Conservation (phyloP, 2,329 filamentous ascomycete genomes). For the Monosporascus sp. region DNA sequence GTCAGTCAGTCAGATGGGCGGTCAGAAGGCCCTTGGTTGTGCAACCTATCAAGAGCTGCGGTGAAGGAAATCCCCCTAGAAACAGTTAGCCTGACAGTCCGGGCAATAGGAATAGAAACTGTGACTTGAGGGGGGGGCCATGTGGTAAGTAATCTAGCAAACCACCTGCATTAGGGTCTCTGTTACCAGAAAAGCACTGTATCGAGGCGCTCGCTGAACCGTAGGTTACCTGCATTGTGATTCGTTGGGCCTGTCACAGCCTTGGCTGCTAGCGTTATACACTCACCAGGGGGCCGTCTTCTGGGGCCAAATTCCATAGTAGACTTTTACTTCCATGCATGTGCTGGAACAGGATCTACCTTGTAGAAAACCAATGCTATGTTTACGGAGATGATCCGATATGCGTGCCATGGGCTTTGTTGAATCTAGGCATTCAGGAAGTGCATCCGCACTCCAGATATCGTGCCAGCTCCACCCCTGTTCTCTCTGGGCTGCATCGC, state of each 20-base stretch:
- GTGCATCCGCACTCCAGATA: no score
- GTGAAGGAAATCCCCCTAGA: neutral
- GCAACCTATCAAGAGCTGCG: neutral
- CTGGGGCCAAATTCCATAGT: neutral
- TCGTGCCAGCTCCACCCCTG: no score
- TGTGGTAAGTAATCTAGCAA: no score
- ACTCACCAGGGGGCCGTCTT: neutral
- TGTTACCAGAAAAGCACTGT: neutral
- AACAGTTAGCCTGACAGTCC: neutral
- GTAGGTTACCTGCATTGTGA: neutral
- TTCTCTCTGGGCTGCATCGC: no score
- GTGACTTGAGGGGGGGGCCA: no score
- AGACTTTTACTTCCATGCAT: neutral
- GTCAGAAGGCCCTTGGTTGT: neutral
- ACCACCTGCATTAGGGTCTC: neutral
- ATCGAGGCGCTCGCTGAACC: neutral
- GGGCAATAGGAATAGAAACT: no score
- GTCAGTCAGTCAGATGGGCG: slow-evolving; percentile 1
- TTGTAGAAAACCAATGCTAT: neutral
- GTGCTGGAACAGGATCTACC: neutral
- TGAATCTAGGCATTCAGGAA: no score
- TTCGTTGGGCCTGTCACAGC: neutral
- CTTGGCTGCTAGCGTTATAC: neutral
- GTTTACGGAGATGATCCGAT: neutral
- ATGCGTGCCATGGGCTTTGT: no score